Evolutionary conservation across 371 early-diverging fungal species (phyloP).

Genomic region (Apophysomyces sp.): DNA sequence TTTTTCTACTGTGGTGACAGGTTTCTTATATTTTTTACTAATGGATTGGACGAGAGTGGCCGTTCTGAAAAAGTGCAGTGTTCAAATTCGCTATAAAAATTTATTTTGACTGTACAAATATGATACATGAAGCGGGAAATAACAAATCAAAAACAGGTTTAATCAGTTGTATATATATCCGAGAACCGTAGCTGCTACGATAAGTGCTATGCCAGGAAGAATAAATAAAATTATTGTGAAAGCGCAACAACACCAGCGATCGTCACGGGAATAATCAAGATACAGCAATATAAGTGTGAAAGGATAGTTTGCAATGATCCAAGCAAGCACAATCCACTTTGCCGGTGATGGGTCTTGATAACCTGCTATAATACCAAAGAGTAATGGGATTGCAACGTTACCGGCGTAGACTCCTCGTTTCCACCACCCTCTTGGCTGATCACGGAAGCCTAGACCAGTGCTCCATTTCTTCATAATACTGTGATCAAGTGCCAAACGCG

Average conservation of each 20-base stretch:
- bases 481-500: background rate
- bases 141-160: background rate
- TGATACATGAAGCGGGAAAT: too few relatives aligned
- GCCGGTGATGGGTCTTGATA: background rate
- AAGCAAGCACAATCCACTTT: conserved; percentile 1
- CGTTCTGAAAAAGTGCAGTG: too few relatives aligned
- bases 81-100: too few relatives aligned
- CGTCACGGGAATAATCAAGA: background rate
- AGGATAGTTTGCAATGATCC: background rate
- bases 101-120: too few relatives aligned
- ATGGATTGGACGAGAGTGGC: too few relatives aligned
- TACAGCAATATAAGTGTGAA: background rate
- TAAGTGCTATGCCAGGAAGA: background rate
- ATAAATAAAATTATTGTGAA: background rate
- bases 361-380: background rate
- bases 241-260: background rate
- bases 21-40: too few relatives aligned
- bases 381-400: background rate
- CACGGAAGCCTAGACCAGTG: background rate
- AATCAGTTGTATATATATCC: background rate
- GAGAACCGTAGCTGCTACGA: background rate
- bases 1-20: too few relatives aligned
- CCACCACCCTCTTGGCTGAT: conserved; percentile 3
- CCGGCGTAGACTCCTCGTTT: background rate
- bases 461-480: background rate